Conservation (phyloP, 1,284 basidiomycete species). For the Schizopora paradoxa region DNA sequence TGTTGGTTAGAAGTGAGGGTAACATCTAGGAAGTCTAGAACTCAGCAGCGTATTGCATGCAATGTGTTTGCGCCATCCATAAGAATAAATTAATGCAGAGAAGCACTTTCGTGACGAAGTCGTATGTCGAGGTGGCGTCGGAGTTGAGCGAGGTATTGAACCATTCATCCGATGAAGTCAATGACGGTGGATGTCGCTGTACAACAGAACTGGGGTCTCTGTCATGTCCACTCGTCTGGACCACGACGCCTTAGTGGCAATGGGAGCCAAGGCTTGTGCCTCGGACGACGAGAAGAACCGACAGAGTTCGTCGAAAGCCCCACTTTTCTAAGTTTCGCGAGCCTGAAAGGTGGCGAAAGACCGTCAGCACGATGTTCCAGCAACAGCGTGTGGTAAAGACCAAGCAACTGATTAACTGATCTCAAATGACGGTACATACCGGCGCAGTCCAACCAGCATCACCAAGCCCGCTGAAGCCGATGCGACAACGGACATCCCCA, state of each 20-base stretch:
- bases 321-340: slow-evolving; percentile 43
- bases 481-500: slow-evolving; percentile 51
- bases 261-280: slow-evolving; percentile 45
- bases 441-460: slow-evolving; percentile 55
- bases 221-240: slow-evolving; percentile 15
- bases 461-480: slow-evolving; percentile 50
- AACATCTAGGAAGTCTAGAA: no score
- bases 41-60: neutral
- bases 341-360: slow-evolving; percentile 26
- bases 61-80: neutral
- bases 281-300: slow-evolving; percentile 22
- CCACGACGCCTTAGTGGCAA: slow-evolving; percentile 49
- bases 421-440: slow-evolving; percentile 44
- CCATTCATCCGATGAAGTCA: slow-evolving; percentile 4
- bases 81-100: slow-evolving; percentile 1
- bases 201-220: slow-evolving; percentile 8
- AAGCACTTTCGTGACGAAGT: neutral
- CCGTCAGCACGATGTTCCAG: slow-evolving; percentile 4
- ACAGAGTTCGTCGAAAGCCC: slow-evolving; percentile 40
- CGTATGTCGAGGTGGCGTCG: slow-evolving; percentile 2
- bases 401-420: neutral
- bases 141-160: neutral
- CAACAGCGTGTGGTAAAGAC: slow-evolving; percentile 6
- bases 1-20: no score
- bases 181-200: slow-evolving; percentile 6